Evolutionary conservation across 2,329 filamentous ascomycete species (phyloP), one percentile per base, ranked within the genome.

Genomic region (Didymella exigua): DNA sequence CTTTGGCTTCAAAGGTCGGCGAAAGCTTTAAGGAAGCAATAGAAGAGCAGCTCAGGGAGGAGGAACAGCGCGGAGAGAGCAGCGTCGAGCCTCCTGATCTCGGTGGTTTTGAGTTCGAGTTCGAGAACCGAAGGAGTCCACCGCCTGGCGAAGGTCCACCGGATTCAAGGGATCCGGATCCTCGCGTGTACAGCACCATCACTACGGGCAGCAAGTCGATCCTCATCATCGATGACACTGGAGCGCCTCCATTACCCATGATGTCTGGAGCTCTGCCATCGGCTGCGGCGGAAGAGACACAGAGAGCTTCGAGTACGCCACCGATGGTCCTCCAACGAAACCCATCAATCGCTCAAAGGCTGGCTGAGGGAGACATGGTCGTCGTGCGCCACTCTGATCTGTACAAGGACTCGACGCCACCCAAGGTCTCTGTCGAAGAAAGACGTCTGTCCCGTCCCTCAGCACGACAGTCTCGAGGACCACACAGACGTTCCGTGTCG

Each of bases 131-230:
- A 11, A 56, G 60, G 9, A 33, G 54, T 13, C 55, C 66, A 5
- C 47, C 58, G 14, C 48, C 51, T 2, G 49, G 54, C 5, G 56
- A 65, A 9, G 54, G 63, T 5, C 51, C 34, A 16, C 58, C 55
- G 4, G 49, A 44, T 10, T 48, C 38, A 3, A 55, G 58, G 8
- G 47, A 49, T 16, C 54, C 75, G 55, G 54, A 69, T 61, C 49
- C 75, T 82, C 62, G 72, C 16, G 70, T 76, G 30, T 68, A 78
- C 47, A 86, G 83, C 60, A 79, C 79, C 51, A 84, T 93, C 38
- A 95, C 91, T 0, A 81, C 82, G 10, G 90, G 91, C n/a, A 96
- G 91, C 79, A 89, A 93, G 69, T 96, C 91, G 0, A 96, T 96
- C 61, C 83, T 96, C 50, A 96, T 96, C 67, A 86, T 96, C 30